Percentiles rank a stretch among this genome's conserved stretches.
phyloP scores from a whole-genome alignment of 495 filamentous ascomycete species.

The Pyrenula massariospora region DNA sequence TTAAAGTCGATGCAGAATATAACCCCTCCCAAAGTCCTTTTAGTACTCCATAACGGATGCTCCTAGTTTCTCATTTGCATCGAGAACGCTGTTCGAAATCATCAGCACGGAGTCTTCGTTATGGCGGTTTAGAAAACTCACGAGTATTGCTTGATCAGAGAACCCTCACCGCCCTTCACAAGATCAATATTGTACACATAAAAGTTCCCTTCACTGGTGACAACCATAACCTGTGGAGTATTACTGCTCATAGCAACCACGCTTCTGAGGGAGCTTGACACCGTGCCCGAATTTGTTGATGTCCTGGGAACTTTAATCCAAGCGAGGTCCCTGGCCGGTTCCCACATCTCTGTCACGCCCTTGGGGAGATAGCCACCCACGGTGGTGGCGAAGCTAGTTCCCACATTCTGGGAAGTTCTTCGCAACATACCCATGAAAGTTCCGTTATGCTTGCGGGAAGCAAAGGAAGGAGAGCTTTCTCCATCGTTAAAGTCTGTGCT shows the following conservation, averaged over 20 bases:
- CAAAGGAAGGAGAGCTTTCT: constrained; percentile 16
- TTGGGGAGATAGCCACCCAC: constrained; percentile 85
- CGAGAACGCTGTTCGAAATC: constrained; percentile 29
- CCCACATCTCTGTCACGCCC: constrained; percentile 94
- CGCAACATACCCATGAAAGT: constrained; percentile 82
- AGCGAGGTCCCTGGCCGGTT: constrained; percentile 88
- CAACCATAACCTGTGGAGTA: constrained; percentile 93
- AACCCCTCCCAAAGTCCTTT: constrained; percentile 1
- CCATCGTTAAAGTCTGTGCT: constrained; percentile 21
- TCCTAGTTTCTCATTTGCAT: constrained; percentile 40
- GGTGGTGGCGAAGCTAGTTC: constrained; percentile 76
- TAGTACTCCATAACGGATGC: constrained; percentile 34
- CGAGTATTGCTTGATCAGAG: constrained; percentile 81
- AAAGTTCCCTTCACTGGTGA: constrained; percentile 88
- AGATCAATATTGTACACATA: constrained; percentile 93
- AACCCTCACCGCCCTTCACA: constrained; percentile 91
- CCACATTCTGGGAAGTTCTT: constrained; percentile 92
- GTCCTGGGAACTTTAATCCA: constrained; percentile 84
- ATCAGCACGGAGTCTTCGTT: neutral
- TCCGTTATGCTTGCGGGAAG: constrained; percentile 39
- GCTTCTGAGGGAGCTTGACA: constrained; percentile 45
- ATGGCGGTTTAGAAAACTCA: constrained; percentile 27
- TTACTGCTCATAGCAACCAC: constrained; percentile 93
- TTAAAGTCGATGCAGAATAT: neutral
- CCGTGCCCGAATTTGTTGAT: constrained; percentile 21